phyloP scores from a whole-genome alignment of 495 filamentous ascomycete genomes.

The Penicillium salamii region DNA sequence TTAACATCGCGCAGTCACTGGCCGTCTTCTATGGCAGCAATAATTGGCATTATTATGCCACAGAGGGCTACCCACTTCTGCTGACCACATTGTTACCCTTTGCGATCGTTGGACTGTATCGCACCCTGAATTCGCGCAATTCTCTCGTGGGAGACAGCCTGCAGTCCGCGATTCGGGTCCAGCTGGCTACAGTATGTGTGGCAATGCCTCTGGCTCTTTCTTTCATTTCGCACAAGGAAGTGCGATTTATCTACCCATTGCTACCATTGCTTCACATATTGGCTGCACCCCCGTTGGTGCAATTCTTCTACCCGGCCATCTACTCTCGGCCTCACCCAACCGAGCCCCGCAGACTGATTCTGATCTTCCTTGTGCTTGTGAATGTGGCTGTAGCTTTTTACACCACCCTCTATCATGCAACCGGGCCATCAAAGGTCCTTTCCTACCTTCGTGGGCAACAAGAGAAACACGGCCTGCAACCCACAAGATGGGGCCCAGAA shows the following conservation, averaged over 20 bases:
- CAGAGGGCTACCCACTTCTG: conserved; percentile 84
- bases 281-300: conserved; percentile 61
- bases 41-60: conserved; percentile 87
- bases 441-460: conserved; percentile 72
- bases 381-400: conserved; percentile 75
- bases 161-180: conserved; percentile 42
- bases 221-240: conserved; percentile 90
- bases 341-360: conserved; percentile 49
- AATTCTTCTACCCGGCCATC: conserved; percentile 58
- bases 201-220: conserved; percentile 64
- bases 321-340: conserved; percentile 20
- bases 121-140: conserved; percentile 34
- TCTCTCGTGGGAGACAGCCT: conserved; percentile 23
- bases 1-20: conserved; percentile 84
- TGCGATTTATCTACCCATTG: conserved; percentile 94
- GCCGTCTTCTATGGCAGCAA: conserved; percentile 93
- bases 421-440: conserved; percentile 69
- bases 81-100: conserved; percentile 83
- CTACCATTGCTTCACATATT: conserved; percentile 82
- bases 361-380: conserved; percentile 56
- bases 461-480: conserved; percentile 41
- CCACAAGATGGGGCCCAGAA: conserved; percentile 1
- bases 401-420: conserved; percentile 72
- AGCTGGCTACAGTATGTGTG: conserved; percentile 60
- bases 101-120: conserved; percentile 62